Conservation (phyloP, 208 protist genomes). For the Leptomonas seymouri region DNA sequence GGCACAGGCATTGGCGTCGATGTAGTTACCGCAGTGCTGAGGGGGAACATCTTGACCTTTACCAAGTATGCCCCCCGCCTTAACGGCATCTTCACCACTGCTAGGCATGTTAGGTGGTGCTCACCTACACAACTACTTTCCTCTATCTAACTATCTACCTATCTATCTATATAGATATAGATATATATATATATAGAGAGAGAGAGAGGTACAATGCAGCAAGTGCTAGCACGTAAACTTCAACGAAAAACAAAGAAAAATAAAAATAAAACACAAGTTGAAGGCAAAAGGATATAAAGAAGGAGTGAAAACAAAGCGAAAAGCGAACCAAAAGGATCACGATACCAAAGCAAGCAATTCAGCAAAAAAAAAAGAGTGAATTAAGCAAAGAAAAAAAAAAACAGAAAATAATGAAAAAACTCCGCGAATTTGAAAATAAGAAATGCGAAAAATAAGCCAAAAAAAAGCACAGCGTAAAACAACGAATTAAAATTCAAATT, state of each 20-base stretch:
- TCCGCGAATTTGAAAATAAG: no score
- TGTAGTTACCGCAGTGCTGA: not conserved
- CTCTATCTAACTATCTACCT: no score
- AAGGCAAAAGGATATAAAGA: no score
- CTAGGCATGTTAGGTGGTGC: not conserved
- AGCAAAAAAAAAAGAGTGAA: not conserved
- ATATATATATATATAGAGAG: not conserved
- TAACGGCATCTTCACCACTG: not conserved
- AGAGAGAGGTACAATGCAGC: not conserved
- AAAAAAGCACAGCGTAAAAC: not conserved
- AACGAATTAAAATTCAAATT: not conserved
- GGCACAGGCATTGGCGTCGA: not conserved
- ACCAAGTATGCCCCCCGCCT: not conserved
- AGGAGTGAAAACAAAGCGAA: not conserved
- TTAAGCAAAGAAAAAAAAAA: no score
- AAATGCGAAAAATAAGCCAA: not conserved
- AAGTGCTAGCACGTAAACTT: conserved; percentile 1
- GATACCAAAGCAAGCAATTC: not conserved
- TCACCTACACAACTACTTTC: no score
- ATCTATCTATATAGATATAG: no score
- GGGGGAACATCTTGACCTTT: not conserved
- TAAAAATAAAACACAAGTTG: no score
- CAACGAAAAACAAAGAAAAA: conserved; percentile 21
- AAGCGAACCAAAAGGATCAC: no score
- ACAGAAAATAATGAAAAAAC: conserved; percentile 7